Evolutionary conservation across 2,329 filamentous ascomycete species (phyloP), one percentile per base, ranked within the genome.

Genomic region (Sclerotinia borealis): DNA sequence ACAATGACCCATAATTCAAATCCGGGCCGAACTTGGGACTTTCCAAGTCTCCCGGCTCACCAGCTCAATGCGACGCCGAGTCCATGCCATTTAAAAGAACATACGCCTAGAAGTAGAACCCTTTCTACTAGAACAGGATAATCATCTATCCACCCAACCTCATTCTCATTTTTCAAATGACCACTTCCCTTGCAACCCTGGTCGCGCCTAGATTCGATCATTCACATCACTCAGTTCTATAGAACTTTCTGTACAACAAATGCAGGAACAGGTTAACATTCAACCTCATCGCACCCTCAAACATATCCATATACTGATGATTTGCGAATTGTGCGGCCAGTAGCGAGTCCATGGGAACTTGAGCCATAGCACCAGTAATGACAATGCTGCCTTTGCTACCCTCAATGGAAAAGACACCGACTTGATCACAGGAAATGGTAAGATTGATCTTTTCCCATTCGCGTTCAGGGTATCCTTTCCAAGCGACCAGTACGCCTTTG

Each of bases 181-280:
- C 4, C 11, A 25, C 27, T 45, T 45, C 27, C 11, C 11, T 1
- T 55, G 25, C 37, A 31, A 43, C 39, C 39, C 39, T 45, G 27
- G 13, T 17, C 54, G 15, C 10, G 4, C 37, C 4, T 15, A 5
- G 15, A 17, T 17, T 45, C 39, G 27, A 45, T 37, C 51, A 36
- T 45, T 29, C 52, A 64, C 56, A 69, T 66, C 65, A 68, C 51
- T 88, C 85, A 65, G 86, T 88, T 66, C 86, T 80, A 75, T 99
- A 99, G 77, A 99, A 99, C 83, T 99, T 99, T 85, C 96, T 96
- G 82, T 98, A 98, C 70, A 99, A 85, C 76, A 98, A 81, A 82
- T 99, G 95, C 81, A 99, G 81, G 78, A 99, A 86, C 73, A 99
- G 77, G 79, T 99, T 99, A 73, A 99, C 95, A 76, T 98, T 98